A percentile compares a stretch with the other conserved stretches of the same genome.
These are phyloP conservation scores for Aureoboletus auriporus DNA, from an alignment of 768 basidiomycete species.

Conservation along the genomic window DNA sequence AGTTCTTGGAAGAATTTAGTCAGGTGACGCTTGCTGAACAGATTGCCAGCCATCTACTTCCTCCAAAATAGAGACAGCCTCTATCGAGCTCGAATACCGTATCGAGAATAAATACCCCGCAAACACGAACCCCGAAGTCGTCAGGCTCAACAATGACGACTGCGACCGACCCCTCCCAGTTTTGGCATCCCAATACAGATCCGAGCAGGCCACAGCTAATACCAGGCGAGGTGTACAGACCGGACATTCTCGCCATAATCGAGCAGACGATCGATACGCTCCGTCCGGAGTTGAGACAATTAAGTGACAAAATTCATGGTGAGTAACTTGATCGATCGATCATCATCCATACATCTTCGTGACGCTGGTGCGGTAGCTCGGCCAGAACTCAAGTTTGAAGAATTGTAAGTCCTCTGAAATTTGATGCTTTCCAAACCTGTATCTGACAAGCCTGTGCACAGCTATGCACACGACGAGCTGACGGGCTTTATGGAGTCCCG, in stretches of 20 bases:
- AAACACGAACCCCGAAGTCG: no score
- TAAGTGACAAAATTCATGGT: constrained; percentile 80
- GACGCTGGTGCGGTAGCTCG: constrained; percentile 41
- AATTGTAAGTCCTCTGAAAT: constrained; percentile 43
- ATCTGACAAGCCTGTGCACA: constrained; percentile 19
- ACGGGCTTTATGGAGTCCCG: constrained; percentile 63
- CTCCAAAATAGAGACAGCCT: no score
- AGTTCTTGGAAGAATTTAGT: no score
- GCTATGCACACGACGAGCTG: constrained; percentile 67
- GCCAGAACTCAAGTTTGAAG: constrained; percentile 67
- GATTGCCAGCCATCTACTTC: no score
- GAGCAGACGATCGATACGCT: constrained; percentile 50
- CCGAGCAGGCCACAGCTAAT: constrained; percentile 14
- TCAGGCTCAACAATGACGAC: no score
- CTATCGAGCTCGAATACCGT: no score
- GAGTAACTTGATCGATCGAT: background rate
- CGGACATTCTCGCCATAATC: constrained; percentile 57
- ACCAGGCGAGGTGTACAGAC: constrained; percentile 40
- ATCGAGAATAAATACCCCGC: no score
- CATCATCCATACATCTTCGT: no score
- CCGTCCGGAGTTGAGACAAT: constrained; percentile 47
- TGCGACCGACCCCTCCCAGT: background rate
- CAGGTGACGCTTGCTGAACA: no score
- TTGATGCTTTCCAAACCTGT: background rate
- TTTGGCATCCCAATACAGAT: constrained; percentile 38